phyloP scores from a whole-genome alignment of 176 grass and related monocot species.

The Aegilops sharonensis region DNA sequence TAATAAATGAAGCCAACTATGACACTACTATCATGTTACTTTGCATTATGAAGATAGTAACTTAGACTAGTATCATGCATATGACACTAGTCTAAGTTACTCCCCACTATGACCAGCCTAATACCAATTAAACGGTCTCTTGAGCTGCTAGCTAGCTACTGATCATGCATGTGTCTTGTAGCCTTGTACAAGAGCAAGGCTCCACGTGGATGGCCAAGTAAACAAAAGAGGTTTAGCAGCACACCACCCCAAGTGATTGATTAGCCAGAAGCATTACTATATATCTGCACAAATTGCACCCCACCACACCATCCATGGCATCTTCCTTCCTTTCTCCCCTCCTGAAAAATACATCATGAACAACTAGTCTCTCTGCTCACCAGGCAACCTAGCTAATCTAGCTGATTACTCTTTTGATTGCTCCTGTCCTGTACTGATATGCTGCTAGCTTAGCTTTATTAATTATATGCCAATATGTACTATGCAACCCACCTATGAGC shows the following conservation, averaged over 20 bases:
- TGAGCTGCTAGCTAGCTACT: neutral
- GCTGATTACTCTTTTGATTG: conserved; percentile 1
- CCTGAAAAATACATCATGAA: neutral
- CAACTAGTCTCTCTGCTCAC: neutral
- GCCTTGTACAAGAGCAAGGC: neutral
- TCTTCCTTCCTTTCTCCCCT: neutral
- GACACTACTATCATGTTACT: too few species aligned
- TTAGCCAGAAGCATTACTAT: neutral
- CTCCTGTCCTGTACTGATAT: neutral
- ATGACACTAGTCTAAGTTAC: too few species aligned
- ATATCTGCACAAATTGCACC: neutral
- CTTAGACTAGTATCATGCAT: too few species aligned
- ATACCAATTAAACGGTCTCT: neutral
- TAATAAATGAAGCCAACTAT: too few species aligned
- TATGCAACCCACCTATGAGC: neutral
- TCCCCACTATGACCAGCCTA: too few species aligned
- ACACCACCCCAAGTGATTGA: neutral
- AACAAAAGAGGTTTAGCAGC: neutral
- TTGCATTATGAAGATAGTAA: too few species aligned
- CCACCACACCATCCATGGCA: neutral
- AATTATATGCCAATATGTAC: neutral
- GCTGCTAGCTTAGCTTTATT: neutral
- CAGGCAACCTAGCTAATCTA: conserved; percentile 18
- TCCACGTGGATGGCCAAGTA: conserved; percentile 33
- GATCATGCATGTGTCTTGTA: conserved; percentile 23